These are phyloP conservation scores for Candida boidinii DNA, from an alignment of 805 yeast species.

Conservation along the genomic window DNA sequence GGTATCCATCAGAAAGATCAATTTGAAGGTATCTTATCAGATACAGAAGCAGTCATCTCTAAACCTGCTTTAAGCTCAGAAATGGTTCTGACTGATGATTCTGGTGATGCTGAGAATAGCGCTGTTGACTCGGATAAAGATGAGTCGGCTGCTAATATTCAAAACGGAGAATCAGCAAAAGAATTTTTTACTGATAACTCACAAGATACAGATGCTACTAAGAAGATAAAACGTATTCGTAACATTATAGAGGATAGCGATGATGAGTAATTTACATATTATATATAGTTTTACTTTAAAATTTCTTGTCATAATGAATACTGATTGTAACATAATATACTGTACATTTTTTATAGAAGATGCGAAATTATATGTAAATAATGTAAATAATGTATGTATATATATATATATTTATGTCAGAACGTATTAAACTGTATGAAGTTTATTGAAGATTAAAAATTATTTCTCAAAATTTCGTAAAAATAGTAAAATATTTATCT, in stretches of 20 bases:
- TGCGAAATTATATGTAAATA: neutral
- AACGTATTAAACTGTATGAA: no score
- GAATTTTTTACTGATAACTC: neutral
- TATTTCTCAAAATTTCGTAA: no score
- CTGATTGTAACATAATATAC: no score
- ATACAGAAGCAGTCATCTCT: neutral
- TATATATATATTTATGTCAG: constrained; percentile 15
- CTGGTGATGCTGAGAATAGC: neutral
- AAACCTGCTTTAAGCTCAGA: constrained; percentile 3
- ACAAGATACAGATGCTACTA: constrained; percentile 2
- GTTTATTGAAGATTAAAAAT: no score
- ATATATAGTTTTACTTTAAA: no score
- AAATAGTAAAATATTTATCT: no score
- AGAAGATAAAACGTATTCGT: constrained; percentile 1
- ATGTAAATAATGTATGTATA: neutral
- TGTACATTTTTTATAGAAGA: no score
- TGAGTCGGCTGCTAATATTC: constrained; percentile 1
- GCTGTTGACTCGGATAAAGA: constrained; percentile 1
- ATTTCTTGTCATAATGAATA: no score
- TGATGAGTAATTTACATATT: constrained; percentile 5
- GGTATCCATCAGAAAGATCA: no score
- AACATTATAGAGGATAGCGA: constrained; percentile 9
- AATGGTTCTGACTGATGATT: constrained; percentile 3
- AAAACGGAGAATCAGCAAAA: neutral
- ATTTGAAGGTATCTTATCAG: neutral